phyloP scores from a whole-genome alignment of 345 rosid genomes.

The Dovyalis caffra region DNA sequence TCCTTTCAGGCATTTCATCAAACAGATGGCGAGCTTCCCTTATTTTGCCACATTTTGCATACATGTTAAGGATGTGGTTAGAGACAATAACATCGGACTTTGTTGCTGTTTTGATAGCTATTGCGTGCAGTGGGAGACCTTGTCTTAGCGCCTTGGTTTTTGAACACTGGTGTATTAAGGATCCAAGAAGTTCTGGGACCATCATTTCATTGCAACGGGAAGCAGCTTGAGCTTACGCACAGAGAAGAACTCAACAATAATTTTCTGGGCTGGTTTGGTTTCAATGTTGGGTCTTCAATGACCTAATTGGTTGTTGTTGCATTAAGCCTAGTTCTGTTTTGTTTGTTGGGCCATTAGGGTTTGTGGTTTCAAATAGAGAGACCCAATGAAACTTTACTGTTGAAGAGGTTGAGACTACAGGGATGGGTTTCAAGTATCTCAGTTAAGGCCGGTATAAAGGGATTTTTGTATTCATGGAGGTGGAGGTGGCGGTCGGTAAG shows the following conservation, averaged over 20 bases:
- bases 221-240: not conserved
- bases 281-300: not conserved
- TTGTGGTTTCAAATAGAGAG: not conserved
- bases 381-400: not conserved
- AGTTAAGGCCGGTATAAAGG: too few relatives aligned
- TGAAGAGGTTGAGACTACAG: not conserved
- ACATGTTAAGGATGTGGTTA: conserved; percentile 55
- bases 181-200: not conserved
- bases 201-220: not conserved
- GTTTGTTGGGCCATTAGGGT: not conserved
- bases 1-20: conserved; percentile 53
- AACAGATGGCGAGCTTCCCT: conserved; percentile 44
- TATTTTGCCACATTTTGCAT: conserved; percentile 49
- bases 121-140: not conserved
- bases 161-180: not conserved
- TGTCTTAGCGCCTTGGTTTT: not conserved
- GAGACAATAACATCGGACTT: conserved; percentile 24
- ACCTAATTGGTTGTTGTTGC: not conserved
- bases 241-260: not conserved
- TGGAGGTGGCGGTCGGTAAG: too few relatives aligned
- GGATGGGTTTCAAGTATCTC: not conserved
- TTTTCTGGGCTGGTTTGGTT: not conserved
- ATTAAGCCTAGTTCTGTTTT: not conserved
- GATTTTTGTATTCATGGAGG: too few relatives aligned
- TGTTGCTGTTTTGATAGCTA: not conserved